A percentile compares a stretch with the other conserved stretches of the same genome.
Conservation (phyloP, 2,329 filamentous ascomycete genomes). For the Colletotrichum phormii region DNA sequence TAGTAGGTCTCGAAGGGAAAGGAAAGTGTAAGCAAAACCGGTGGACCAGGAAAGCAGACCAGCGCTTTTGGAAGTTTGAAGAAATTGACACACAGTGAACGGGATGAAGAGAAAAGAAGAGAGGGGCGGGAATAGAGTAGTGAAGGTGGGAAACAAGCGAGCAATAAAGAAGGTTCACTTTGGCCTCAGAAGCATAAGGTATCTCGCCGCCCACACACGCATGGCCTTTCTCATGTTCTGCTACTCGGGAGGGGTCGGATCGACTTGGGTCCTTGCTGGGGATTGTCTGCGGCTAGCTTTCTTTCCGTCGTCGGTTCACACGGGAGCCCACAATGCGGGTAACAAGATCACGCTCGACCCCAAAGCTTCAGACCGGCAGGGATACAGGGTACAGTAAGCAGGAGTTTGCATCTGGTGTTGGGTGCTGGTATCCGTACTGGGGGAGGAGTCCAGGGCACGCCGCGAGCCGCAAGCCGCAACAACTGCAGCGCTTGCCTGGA, state of each 20-base stretch:
- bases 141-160: conserved; percentile 32
- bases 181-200: background rate
- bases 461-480: background rate
- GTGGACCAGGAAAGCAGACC: conserved; percentile 59
- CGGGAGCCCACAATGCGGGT: conserved; percentile 36
- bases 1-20: conserved; percentile 40
- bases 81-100: conserved; percentile 45
- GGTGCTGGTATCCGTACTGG: background rate
- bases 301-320: conserved; percentile 38
- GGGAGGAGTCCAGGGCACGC: conserved; percentile 2
- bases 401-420: conserved; percentile 2
- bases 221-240: conserved; percentile 27
- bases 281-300: conserved; percentile 37
- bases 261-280: conserved; percentile 35
- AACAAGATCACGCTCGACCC: conserved; percentile 36
- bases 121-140: conserved; percentile 44
- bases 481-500: conserved; percentile 4
- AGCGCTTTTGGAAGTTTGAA: conserved; percentile 56
- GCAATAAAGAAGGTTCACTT: conserved; percentile 36
- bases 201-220: conserved; percentile 15
- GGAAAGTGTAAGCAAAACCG: conserved; percentile 47
- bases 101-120: conserved; percentile 36
- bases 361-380: conserved; percentile 36
- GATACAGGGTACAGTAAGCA: conserved; percentile 26
- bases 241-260: conserved; percentile 32